Conservation (phyloP, 2,329 filamentous ascomycete genomes). For the Fusarium sp. region DNA sequence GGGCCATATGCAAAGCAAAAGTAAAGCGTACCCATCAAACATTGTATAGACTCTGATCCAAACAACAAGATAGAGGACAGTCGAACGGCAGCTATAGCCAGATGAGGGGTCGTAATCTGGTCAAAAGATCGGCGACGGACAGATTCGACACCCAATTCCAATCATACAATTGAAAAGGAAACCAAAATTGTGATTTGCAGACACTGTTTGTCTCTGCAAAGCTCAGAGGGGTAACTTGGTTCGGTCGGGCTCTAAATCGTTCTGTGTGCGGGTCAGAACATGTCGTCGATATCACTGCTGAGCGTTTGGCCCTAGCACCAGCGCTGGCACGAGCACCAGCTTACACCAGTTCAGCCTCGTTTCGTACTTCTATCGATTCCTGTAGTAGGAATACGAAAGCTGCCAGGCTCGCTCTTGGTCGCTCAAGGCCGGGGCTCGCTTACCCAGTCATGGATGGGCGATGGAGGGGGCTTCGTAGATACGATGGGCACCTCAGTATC, state of each 20-base stretch:
- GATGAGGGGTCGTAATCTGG: slow-evolving; percentile 22
- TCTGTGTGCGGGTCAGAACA: slow-evolving; percentile 48
- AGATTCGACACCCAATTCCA: slow-evolving; percentile 20
- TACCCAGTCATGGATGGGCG: slow-evolving; percentile 46
- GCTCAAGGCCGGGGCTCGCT: slow-evolving; percentile 41
- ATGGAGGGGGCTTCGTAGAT: slow-evolving; percentile 35
- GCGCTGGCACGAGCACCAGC: slow-evolving; percentile 30
- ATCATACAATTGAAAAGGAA: slow-evolving; percentile 25
- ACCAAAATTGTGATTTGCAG: slow-evolving; percentile 25
- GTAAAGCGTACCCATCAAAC: slow-evolving; percentile 60
- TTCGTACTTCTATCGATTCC: slow-evolving; percentile 15
- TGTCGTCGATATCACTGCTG: slow-evolving; percentile 28
- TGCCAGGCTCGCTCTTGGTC: slow-evolving; percentile 37
- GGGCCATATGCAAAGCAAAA: slow-evolving; percentile 18
- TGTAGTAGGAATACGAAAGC: slow-evolving; percentile 24
- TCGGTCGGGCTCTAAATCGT: slow-evolving; percentile 48
- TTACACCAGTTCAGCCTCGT: slow-evolving; percentile 19
- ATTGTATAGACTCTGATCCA: slow-evolving; percentile 48
- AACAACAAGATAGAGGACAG: slow-evolving; percentile 43
- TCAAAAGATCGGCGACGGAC: slow-evolving; percentile 26
- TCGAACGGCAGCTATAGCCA: slow-evolving; percentile 28
- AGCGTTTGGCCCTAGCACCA: slow-evolving; percentile 39
- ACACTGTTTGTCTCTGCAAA: slow-evolving; percentile 16
- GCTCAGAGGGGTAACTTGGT: slow-evolving; percentile 40
- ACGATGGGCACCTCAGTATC: slow-evolving; percentile 37